Percentiles rank a stretch among this genome's conserved stretches.
Conservation (phyloP, 768 basidiomycete species). For the Termitomyces sp. region DNA sequence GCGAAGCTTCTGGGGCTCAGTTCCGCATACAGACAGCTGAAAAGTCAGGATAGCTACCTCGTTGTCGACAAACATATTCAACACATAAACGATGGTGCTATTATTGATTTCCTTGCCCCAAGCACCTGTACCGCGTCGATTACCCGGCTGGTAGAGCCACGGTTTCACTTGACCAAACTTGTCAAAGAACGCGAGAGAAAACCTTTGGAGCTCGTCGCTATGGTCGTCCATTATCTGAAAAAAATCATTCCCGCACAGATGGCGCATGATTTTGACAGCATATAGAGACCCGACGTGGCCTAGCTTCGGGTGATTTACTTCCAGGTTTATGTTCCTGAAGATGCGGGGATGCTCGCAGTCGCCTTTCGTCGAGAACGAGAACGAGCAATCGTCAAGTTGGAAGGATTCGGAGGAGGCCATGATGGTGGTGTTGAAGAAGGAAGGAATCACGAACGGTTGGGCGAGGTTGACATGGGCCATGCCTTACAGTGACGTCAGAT, state of each 20-base stretch:
- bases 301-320: constrained; percentile 7
- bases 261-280: constrained; percentile 8
- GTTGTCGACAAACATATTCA: constrained; percentile 15
- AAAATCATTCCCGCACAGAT: constrained; percentile 9
- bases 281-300: constrained; percentile 5
- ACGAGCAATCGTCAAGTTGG: background rate
- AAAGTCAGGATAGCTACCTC: background rate
- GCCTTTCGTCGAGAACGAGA: background rate
- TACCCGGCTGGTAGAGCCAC: constrained; percentile 20
- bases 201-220: constrained; percentile 22
- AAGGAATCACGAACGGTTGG: background rate
- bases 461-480: background rate
- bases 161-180: constrained; percentile 17
- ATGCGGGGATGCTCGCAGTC: constrained; percentile 6
- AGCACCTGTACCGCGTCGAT: constrained; percentile 24
- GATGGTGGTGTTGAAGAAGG: background rate
- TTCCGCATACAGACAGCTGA: background rate
- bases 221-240: constrained; percentile 23
- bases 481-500: background rate
- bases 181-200: constrained; percentile 24
- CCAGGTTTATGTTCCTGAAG: constrained; percentile 1
- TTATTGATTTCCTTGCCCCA: constrained; percentile 24
- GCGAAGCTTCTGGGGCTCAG: constrained; percentile 2
- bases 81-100: constrained; percentile 22
- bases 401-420: background rate